phyloP scores from a whole-genome alignment of 163 green algal genomes.

The Scenedesmus sp. region DNA sequence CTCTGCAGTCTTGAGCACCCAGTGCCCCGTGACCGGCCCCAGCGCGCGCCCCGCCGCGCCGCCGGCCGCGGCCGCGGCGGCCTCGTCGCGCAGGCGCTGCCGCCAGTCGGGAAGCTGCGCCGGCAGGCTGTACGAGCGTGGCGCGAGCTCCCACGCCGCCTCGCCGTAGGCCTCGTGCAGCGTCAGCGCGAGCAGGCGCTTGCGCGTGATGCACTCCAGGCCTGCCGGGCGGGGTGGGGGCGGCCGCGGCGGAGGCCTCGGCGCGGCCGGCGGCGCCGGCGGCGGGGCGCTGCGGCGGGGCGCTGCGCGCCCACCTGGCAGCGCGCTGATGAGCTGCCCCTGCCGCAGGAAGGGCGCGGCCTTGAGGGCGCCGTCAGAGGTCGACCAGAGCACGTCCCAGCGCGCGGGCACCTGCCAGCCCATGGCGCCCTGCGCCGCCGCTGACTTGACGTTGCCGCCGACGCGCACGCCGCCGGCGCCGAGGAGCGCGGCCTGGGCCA shows the following conservation, averaged over 20 bases:
- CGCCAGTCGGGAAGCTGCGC: slow-evolving; percentile 56
- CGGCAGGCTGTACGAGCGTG: slow-evolving; percentile 59
- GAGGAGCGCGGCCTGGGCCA: slow-evolving; percentile 52
- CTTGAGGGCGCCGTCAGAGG: slow-evolving; percentile 51
- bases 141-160: slow-evolving; percentile 44
- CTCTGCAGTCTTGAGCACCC: slow-evolving; percentile 65
- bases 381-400: slow-evolving; percentile 66
- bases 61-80: not conserved
- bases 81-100: slow-evolving; percentile 18
- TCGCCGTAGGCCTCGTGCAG: slow-evolving; percentile 38
- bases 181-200: slow-evolving; percentile 58
- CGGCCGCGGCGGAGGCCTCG: not conserved
- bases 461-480: slow-evolving; percentile 49
- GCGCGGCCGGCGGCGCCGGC: too few species aligned
- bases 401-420: slow-evolving; percentile 51
- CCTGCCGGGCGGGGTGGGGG: slow-evolving; percentile 8
- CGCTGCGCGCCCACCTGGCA: slow-evolving; percentile 27
- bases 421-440: slow-evolving; percentile 42
- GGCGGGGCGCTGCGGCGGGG: too few species aligned
- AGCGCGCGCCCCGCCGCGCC: not conserved
- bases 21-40: slow-evolving; percentile 37
- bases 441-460: slow-evolving; percentile 52
- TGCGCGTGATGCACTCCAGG: slow-evolving; percentile 60
- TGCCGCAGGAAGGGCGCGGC: slow-evolving; percentile 10
- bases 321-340: slow-evolving; percentile 27